These are phyloP conservation scores for Neltuma alba DNA, from an alignment of 306 rosid genomes.

Conservation along the genomic window DNA sequence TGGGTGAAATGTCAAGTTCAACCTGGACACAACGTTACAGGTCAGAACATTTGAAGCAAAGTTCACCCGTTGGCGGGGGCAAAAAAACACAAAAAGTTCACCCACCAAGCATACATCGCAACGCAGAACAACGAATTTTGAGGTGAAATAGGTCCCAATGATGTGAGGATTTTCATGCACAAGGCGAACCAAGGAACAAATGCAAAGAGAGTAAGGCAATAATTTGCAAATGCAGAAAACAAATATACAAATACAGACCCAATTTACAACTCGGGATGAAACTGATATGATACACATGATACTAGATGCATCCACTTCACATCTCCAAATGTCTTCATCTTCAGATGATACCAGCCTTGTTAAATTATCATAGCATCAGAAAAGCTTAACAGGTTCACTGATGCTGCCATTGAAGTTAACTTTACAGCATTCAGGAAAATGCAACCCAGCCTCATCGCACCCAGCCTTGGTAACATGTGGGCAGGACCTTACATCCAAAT, in stretches of 20 bases:
- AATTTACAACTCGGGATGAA: constrained; percentile 34
- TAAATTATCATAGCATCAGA: constrained; percentile 42
- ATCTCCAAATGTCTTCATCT: constrained; percentile 29
- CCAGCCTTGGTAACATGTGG: constrained; percentile 74
- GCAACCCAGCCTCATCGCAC: constrained; percentile 77
- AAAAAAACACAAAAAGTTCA: too few species aligned
- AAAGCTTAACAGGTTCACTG: constrained; percentile 55
- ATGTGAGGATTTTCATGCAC: neutral
- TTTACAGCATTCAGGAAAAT: constrained; percentile 68
- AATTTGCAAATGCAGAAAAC: neutral
- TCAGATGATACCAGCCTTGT: neutral
- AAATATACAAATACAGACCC: neutral
- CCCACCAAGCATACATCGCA: neutral
- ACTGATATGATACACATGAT: constrained; percentile 23
- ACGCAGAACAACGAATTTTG: neutral
- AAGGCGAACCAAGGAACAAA: neutral
- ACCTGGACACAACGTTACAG: neutral
- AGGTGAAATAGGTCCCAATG: neutral
- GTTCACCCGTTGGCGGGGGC: too few species aligned
- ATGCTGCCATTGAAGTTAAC: constrained; percentile 79
- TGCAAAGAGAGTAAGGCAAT: neutral
- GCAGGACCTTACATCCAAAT: constrained; percentile 90
- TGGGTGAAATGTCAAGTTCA: neutral
- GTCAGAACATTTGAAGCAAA: neutral
- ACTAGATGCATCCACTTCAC: constrained; percentile 7